A percentile compares a stretch with the other conserved stretches of the same genome.
These are phyloP conservation scores for Chalciporus sphaerocephalus DNA, from an alignment of 768 basidiomycete species.

Conservation along the genomic window DNA sequence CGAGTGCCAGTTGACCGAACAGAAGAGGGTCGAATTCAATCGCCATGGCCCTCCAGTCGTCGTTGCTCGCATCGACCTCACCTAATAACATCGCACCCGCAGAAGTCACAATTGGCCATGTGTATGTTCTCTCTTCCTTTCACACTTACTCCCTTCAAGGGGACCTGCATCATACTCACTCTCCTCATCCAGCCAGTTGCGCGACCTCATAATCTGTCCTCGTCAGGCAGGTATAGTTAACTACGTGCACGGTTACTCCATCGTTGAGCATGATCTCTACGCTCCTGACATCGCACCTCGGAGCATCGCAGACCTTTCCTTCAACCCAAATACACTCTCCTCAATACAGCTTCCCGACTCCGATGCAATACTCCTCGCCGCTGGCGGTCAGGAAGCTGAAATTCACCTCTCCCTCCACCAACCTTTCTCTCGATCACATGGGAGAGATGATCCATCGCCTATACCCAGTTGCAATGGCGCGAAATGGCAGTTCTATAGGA, in stretches of 20 bases:
- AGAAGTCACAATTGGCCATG: constrained; percentile 55
- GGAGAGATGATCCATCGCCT: constrained; percentile 12
- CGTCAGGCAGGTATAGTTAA: constrained; percentile 59
- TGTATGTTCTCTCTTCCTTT: constrained; percentile 39
- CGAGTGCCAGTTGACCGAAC: neutral
- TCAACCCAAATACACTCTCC: constrained; percentile 61
- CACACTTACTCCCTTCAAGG: neutral
- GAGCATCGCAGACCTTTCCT: constrained; percentile 49
- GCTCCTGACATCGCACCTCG: constrained; percentile 44
- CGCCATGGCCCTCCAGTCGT: constrained; percentile 45
- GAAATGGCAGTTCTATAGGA: constrained; percentile 53
- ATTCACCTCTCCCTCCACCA: constrained; percentile 57
- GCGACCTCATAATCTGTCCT: constrained; percentile 76
- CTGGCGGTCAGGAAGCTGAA: constrained; percentile 71
- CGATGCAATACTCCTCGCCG: constrained; percentile 62
- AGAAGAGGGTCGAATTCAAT: neutral
- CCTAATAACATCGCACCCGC: constrained; percentile 43
- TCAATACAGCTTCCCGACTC: constrained; percentile 49
- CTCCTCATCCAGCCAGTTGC: constrained; percentile 52
- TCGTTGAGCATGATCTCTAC: constrained; percentile 59
- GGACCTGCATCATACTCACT: constrained; percentile 8
- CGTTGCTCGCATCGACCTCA: constrained; percentile 39
- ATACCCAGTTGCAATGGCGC: constrained; percentile 8
- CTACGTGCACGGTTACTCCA: constrained; percentile 50
- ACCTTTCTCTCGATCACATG: constrained; percentile 22